phyloP scores from a whole-genome alignment of 176 grass and related monocot species.

The Paspalum vaginatum region DNA sequence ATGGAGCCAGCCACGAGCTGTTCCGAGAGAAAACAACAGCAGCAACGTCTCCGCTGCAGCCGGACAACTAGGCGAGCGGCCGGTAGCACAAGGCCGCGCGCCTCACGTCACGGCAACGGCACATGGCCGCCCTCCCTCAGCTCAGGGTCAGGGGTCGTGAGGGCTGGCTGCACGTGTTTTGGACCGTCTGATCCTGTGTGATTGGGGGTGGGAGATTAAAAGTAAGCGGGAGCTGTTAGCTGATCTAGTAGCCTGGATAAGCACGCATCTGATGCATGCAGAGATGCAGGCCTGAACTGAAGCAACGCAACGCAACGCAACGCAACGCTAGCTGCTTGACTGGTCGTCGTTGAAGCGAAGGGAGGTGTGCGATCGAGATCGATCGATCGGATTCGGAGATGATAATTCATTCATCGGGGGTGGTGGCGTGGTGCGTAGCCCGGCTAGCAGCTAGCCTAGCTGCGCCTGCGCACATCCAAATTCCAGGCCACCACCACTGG shows the following conservation, averaged over 20 bases:
- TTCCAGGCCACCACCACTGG: slow-evolving; percentile 18
- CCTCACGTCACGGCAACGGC: slow-evolving; percentile 7
- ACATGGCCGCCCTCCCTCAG: too few relatives aligned
- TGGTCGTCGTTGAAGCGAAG: not conserved
- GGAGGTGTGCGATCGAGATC: slow-evolving; percentile 40
- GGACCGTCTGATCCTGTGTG: slow-evolving; percentile 28
- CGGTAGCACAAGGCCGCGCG: slow-evolving; percentile 49
- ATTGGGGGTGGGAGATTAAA: not conserved
- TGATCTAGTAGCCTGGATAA: slow-evolving; percentile 10
- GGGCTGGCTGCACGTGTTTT: slow-evolving; percentile 4
- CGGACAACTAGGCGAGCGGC: slow-evolving; percentile 9
- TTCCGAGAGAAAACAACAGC: not conserved
- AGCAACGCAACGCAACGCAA: too few relatives aligned
- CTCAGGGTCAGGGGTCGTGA: not conserved
- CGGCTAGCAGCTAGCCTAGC: too few relatives aligned
- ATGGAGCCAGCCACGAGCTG: slow-evolving; percentile 16
- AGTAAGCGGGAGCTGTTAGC: not conserved
- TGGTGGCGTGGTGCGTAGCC: too few relatives aligned
- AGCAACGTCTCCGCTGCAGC: slow-evolving; percentile 7
- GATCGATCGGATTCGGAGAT: not conserved
- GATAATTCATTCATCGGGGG: not conserved
- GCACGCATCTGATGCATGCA: not conserved
- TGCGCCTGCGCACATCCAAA: not conserved
- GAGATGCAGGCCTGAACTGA: not conserved
- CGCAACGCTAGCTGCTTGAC: not conserved